These are phyloP conservation scores for Aspergillus fructus DNA, from an alignment of 2,329 filamentous ascomycete species.

Conservation along the genomic window DNA sequence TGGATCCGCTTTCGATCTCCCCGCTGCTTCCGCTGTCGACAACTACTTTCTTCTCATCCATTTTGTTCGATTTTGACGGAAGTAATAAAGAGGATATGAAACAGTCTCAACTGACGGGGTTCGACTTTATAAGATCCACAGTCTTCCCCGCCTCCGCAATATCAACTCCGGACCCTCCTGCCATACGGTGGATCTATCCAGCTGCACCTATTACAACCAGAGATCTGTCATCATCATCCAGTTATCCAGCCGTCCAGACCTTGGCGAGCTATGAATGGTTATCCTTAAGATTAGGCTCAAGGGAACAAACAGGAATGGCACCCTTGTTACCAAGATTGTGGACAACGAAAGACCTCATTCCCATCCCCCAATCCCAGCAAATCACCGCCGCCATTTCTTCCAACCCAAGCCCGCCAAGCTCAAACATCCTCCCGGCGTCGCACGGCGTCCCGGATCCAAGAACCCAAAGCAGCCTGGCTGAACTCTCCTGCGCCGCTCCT, in stretches of 20 bases:
- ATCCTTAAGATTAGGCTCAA: slow-evolving; percentile 10
- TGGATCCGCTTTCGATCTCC: slow-evolving; percentile 3
- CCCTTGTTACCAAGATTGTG: not conserved
- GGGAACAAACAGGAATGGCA: slow-evolving; percentile 5
- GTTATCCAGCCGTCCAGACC: not conserved
- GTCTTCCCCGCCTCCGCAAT: not conserved
- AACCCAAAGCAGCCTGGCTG: not conserved
- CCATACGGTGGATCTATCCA: not conserved
- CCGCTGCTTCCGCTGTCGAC: slow-evolving; percentile 5
- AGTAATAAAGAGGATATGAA: not conserved
- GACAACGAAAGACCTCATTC: no score
- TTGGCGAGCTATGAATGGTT: not conserved
- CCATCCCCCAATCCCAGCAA: no score
- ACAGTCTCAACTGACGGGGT: not conserved
- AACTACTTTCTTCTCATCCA: slow-evolving; percentile 7
- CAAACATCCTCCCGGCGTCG: no score
- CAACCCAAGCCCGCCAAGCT: not conserved
- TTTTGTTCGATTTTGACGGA: not conserved
- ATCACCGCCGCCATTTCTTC: not conserved
- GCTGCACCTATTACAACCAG: not conserved
- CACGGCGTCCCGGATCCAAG: not conserved
- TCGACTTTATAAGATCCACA: slow-evolving; percentile 6
- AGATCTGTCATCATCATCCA: not conserved
- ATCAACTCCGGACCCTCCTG: not conserved
- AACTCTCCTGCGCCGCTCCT: not conserved